Conservation (phyloP, 1,139 yeast species). For the Candida albicans region DNA sequence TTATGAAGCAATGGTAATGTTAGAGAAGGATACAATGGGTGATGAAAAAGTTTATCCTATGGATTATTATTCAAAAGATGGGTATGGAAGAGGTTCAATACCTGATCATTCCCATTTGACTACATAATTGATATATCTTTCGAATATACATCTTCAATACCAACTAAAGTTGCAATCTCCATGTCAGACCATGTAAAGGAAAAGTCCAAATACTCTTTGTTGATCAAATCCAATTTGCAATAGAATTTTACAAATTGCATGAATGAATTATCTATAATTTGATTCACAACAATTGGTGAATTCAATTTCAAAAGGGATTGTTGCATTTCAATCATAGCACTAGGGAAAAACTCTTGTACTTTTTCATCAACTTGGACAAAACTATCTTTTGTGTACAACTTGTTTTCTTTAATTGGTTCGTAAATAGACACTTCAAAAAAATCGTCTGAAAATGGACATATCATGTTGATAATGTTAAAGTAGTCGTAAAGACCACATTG, state of each 20-base stretch:
- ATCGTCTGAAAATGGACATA: conserved; percentile 56
- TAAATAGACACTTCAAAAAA: conserved; percentile 57
- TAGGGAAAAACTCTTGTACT: conserved; percentile 54
- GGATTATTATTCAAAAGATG: conserved; percentile 91
- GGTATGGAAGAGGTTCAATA: conserved; percentile 85
- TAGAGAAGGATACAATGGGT: conserved; percentile 73
- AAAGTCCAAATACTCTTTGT: conserved; percentile 40
- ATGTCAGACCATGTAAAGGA: conserved; percentile 52
- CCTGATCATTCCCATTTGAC: conserved; percentile 39
- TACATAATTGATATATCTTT: conserved; percentile 4
- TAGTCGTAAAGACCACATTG: conserved; percentile 55
- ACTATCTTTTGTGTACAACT: conserved; percentile 49
- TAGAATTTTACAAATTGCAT: conserved; percentile 54
- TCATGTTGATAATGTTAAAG: conserved; percentile 66
- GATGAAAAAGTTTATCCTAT: conserved; percentile 74
- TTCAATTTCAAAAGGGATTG: conserved; percentile 56
- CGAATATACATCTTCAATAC: conserved; percentile 45
- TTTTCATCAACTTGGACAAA: conserved; percentile 42
- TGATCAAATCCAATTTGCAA: conserved; percentile 42
- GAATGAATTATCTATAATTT: conserved; percentile 51
- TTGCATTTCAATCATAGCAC: conserved; percentile 62
- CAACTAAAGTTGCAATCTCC: conserved; percentile 66
- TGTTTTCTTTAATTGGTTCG: conserved; percentile 63
- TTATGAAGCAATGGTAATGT: conserved; percentile 91
- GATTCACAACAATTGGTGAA: conserved; percentile 62